Conservation (phyloP, 768 basidiomycete species). For the Suillus subalutaceus region DNA sequence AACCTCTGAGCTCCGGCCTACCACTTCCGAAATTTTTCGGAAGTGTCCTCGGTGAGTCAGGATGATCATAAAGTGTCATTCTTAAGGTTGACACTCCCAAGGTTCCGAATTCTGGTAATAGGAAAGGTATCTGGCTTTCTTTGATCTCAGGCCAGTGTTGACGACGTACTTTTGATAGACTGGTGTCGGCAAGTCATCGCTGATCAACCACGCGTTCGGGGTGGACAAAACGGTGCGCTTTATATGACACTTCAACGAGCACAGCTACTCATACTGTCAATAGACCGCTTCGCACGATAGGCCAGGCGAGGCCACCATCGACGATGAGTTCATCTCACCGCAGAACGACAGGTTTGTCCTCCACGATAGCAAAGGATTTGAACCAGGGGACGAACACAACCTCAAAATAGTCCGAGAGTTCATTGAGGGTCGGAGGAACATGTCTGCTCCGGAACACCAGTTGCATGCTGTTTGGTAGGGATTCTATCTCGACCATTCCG, state of each 20-base stretch:
- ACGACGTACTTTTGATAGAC: not conserved
- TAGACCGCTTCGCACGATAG: not conserved
- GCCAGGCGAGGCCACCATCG: constrained; percentile 17
- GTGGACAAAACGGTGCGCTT: constrained; percentile 5
- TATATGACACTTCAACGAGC: not conserved
- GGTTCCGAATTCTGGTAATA: constrained; percentile 14
- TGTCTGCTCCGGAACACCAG: constrained; percentile 7
- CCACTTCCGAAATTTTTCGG: constrained; percentile 1
- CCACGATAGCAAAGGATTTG: constrained; percentile 22
- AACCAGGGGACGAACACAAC: constrained; percentile 14
- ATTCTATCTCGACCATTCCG: not conserved
- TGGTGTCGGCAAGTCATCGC: constrained; percentile 13
- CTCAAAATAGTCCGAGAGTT: constrained; percentile 11
- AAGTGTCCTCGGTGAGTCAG: constrained; percentile 11
- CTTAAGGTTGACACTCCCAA: not conserved
- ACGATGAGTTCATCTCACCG: constrained; percentile 17
- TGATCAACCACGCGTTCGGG: constrained; percentile 7
- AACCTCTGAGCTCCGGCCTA: constrained; percentile 4
- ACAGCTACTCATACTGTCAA: not conserved
- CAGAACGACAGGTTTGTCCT: constrained; percentile 18
- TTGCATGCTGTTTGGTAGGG: constrained; percentile 21
- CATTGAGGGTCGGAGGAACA: constrained; percentile 11
- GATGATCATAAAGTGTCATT: not conserved
- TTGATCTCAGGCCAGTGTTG: not conserved
- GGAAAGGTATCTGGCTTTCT: constrained; percentile 11